A percentile compares a stretch with the other conserved stretches of the same genome.
Evolutionary conservation across 257 asterid genomes (phyloP).

Genomic region (Solanum paucissectum): DNA sequence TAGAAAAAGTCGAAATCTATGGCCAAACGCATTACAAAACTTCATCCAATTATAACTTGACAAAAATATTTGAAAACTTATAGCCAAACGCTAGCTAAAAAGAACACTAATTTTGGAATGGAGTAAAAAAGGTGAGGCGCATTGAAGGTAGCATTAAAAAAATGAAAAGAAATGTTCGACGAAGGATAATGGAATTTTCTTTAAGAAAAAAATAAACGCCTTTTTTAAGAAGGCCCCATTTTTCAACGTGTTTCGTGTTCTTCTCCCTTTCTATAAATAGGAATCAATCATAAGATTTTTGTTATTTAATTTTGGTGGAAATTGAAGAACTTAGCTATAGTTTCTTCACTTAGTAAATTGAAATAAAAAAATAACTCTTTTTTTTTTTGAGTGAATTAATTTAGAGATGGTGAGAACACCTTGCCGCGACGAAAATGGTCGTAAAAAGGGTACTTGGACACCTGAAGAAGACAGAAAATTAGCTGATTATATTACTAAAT

Average conservation of each 20-base stretch:
- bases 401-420: conserved; percentile 1
- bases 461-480: conserved; percentile 10
- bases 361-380: too few species aligned
- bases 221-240: neutral
- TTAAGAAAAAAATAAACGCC: neutral
- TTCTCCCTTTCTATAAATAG: neutral
- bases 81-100: fast-evolving
- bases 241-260: neutral
- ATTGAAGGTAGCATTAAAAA: neutral
- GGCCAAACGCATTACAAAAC: too few species aligned
- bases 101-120: neutral
- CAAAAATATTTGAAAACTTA: too few species aligned
- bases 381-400: neutral
- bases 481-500: conserved; percentile 1
- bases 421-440: neutral
- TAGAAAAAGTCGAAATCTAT: too few species aligned
- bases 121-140: neutral
- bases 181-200: neutral
- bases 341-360: too few species aligned
- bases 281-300: neutral
- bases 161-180: neutral
- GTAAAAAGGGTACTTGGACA: conserved; percentile 4
- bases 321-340: neutral
- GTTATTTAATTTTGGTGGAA: too few species aligned
- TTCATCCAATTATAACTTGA: too few species aligned